Evolutionary conservation across 768 basidiomycete species (phyloP).

Genomic region (Lactarius hatsudake): DNA sequence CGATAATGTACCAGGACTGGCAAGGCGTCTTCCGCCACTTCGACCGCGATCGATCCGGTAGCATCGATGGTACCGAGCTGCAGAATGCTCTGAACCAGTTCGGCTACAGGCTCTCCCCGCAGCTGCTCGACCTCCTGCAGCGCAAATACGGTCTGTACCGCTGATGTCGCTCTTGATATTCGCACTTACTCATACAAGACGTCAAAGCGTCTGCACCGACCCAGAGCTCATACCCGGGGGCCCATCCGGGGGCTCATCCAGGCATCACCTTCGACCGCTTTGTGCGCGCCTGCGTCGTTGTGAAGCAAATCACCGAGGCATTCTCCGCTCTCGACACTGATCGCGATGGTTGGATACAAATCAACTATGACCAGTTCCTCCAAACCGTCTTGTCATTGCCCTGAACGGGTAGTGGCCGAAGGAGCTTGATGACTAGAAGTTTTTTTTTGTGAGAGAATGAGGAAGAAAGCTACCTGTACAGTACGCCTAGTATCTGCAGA

Average conservation of each 20-base stretch:
- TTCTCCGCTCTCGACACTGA: conserved; percentile 67
- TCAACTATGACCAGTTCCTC: conserved; percentile 74
- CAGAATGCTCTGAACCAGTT: conserved; percentile 68
- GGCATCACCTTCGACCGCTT: conserved; percentile 87
- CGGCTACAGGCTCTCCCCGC: conserved; percentile 72
- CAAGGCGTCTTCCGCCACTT: conserved; percentile 81
- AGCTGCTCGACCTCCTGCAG: conserved; percentile 61
- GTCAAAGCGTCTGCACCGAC: conserved; percentile 48
- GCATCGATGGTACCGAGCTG: conserved; percentile 71
- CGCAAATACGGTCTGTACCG: conserved; percentile 69
- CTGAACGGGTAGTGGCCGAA: conserved; percentile 35
- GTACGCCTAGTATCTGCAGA: neutral
- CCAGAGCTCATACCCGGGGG: conserved; percentile 29
- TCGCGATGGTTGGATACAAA: conserved; percentile 62
- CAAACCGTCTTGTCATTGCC: conserved; percentile 61
- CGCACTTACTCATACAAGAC: conserved; percentile 28
- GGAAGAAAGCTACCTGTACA: neutral
- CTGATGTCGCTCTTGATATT: neutral
- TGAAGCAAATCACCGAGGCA: conserved; percentile 72
- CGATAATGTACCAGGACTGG: conserved; percentile 58
- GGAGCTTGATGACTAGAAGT: neutral
- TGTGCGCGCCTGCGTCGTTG: conserved; percentile 79
- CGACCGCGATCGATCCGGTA: conserved; percentile 78
- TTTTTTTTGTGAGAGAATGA: neutral
- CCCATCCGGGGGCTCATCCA: conserved; percentile 34